Base-by-base conservation (phyloP, 2,329 filamentous ascomycete species). In the Calonectria crousiana region DNA sequence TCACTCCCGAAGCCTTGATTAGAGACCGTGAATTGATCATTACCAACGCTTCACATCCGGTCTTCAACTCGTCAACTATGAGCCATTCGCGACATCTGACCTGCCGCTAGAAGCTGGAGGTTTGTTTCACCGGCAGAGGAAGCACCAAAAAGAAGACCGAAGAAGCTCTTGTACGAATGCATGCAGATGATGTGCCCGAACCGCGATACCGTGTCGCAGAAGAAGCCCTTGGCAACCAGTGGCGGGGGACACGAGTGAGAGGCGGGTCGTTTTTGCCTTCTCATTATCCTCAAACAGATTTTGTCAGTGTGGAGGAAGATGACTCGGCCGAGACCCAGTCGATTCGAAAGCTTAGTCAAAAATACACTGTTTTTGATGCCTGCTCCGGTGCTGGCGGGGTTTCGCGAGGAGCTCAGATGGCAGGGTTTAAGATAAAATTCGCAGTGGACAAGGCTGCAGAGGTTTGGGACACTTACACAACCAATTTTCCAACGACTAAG, bases 351-450 rank as follows among this genome's bases (percentile, higher is more conserved):
- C 72, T 70, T 0, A 82, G 82, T 0, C 89, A 90, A 58, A 86
- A 85, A 49, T 95, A 95, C 74, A 94, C 92, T 0, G 90, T 93
- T 30, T 93, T 91, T 1, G 95, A 97, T 79, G 88, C 90, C 0
- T 97, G 95, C 76, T 93, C 91, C 41, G 94, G 95, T 1, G 93
- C 90, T 2, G 94, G 95, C 0, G 95, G 95, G 6, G 90, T 91
- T 1, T 94, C 93, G 0, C 85, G 89, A 3, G 95, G 93, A 0
- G 93, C 93, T 0, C 81, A 85, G 26, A 82, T 82, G 18, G 88
- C 88, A 0, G 93, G 94, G 0, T 84, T 95, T 18, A 83, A 87
- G 4, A 80, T 95, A 0, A 84, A 85, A 30, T 92, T 91, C 82
- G 92, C 90, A 0, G 89, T 96, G 14, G 95, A 98, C 78, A 87